A percentile compares a stretch with the other conserved stretches of the same genome.
These are phyloP conservation scores for Solanum appendiculatum DNA, from an alignment of 257 asterid genomes.

Conservation along the genomic window DNA sequence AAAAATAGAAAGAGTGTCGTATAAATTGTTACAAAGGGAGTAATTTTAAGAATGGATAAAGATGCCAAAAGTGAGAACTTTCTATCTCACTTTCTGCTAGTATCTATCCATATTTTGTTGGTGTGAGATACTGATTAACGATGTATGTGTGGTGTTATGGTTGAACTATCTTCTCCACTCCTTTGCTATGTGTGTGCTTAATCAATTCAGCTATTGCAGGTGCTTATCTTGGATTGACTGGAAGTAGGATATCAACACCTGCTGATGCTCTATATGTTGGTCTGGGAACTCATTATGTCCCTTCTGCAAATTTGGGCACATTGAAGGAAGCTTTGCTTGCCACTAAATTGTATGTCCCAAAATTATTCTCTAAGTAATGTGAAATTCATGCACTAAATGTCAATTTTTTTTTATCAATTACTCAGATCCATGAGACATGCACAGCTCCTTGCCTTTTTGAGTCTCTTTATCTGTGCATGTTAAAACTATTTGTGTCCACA, in stretches of 20 bases:
- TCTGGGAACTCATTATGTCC: conserved; percentile 88
- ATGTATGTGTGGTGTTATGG: not conserved
- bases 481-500: not conserved
- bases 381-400: not conserved
- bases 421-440: not conserved
- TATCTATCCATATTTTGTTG: not conserved
- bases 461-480: not conserved
- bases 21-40: not conserved
- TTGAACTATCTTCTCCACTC: not conserved
- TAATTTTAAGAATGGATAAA: not conserved
- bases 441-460: not conserved
- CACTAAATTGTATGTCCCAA: conserved; percentile 48
- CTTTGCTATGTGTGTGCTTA: not conserved
- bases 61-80: not conserved
- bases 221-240: conserved; percentile 93
- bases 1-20: not conserved
- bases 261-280: conserved; percentile 95
- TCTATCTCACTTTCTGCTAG: not conserved
- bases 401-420: not conserved
- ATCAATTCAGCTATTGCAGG: conserved; percentile 35
- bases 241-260: conserved; percentile 78
- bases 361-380: not conserved
- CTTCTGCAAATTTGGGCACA: conserved; percentile 62
- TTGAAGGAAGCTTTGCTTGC: conserved; percentile 58
- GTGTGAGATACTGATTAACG: not conserved